These are phyloP conservation scores for Lecanicillium sp. DNA, from an alignment of 2,329 filamentous ascomycete genomes.

Conservation along the genomic window DNA sequence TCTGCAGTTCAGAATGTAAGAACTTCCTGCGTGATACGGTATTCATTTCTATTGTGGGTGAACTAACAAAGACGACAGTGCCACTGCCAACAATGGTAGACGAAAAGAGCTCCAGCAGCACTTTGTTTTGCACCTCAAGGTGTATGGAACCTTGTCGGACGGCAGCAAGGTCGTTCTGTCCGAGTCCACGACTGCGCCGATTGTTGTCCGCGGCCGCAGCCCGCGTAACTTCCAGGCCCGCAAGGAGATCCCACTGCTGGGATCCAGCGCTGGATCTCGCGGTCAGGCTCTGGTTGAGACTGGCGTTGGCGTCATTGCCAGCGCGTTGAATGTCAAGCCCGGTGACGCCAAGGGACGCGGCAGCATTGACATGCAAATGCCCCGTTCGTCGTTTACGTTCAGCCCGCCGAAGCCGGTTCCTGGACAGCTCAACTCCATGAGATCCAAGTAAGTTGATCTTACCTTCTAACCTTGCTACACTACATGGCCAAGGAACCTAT, in stretches of 20 bases:
- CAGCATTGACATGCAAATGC: constrained; percentile 44
- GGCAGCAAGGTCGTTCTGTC: constrained; percentile 75
- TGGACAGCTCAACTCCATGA: constrained; percentile 43
- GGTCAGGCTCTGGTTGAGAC: constrained; percentile 66
- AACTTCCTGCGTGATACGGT: background rate
- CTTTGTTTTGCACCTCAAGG: constrained; percentile 82
- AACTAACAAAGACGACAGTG: constrained; percentile 41
- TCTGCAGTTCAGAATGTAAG: constrained; percentile 78
- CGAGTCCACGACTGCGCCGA: constrained; percentile 79
- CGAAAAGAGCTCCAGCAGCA: constrained; percentile 94
- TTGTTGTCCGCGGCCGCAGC: constrained; percentile 88
- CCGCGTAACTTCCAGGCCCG: constrained; percentile 91
- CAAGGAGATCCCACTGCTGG: constrained; percentile 83
- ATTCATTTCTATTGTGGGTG: too few species aligned
- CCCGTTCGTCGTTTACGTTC: constrained; percentile 51
- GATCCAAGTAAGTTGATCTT: constrained; percentile 47
- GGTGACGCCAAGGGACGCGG: constrained; percentile 45
- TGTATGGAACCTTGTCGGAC: constrained; percentile 74
- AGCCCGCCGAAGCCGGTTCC: constrained; percentile 48
- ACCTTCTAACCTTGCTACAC: too few species aligned
- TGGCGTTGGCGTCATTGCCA: constrained; percentile 52
- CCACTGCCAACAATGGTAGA: constrained; percentile 91
- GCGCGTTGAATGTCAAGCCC: constrained; percentile 45
- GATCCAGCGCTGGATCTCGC: constrained; percentile 67
- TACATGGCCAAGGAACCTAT: too few species aligned